Evolutionary conservation across 2,329 filamentous ascomycete genomes (phyloP).

Genomic region (Xylariaceae sp.): DNA sequence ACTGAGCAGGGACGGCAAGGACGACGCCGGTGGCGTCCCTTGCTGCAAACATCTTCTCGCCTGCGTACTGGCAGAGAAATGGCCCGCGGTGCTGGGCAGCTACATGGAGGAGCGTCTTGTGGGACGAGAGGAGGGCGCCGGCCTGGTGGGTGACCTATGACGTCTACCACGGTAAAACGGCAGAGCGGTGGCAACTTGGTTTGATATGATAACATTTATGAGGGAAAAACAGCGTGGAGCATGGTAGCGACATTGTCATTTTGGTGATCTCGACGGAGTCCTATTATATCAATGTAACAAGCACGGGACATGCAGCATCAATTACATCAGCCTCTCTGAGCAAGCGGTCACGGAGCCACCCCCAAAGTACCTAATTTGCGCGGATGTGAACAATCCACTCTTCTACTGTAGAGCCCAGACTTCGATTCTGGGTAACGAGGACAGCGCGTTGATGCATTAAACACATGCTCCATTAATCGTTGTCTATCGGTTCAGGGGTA

Average conservation of each 20-base stretch:
- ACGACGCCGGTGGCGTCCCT: conserved; percentile 38
- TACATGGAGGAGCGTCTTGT: conserved; percentile 52
- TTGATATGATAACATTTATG: neutral
- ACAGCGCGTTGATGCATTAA: conserved; percentile 4
- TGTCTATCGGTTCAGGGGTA: conserved; percentile 14
- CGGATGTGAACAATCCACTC: neutral
- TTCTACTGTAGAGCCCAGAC: neutral
- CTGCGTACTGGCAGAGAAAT: conserved; percentile 67
- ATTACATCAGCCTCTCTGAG: neutral
- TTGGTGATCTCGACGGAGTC: neutral
- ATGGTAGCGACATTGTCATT: neutral
- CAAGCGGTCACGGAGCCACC: neutral
- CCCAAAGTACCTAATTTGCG: neutral
- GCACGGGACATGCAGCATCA: neutral
- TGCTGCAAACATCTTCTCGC: conserved; percentile 89
- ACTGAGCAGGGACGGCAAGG: conserved; percentile 32
- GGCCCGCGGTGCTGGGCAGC: conserved; percentile 49
- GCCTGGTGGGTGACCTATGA: conserved; percentile 51
- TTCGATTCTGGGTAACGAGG: neutral
- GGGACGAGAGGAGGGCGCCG: conserved; percentile 63
- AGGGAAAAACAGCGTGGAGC: neutral
- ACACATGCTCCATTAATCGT: conserved; percentile 11
- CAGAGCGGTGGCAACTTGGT: neutral
- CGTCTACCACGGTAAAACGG: neutral
- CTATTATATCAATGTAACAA: neutral